A percentile compares a stretch with the other conserved stretches of the same genome.
Conservation (phyloP, 2,329 filamentous ascomycete species). For the Diaporthe sp. region DNA sequence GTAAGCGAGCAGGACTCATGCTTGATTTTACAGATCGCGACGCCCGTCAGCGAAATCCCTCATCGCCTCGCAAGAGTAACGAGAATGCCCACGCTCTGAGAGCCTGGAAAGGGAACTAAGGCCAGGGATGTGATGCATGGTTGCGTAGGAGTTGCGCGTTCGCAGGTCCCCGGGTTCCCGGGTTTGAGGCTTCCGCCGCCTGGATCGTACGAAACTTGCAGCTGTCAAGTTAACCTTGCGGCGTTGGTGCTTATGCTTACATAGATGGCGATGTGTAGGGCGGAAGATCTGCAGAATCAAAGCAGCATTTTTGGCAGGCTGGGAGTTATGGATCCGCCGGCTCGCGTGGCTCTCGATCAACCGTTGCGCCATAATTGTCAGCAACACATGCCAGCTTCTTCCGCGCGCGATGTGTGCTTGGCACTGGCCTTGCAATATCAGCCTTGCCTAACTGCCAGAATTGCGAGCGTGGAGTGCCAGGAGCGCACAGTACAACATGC, state of each 20-base stretch:
- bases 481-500: background rate
- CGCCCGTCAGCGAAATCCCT: background rate
- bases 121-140: conserved; percentile 13
- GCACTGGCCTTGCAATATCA: background rate
- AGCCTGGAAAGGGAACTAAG: background rate
- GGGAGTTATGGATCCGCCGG: background rate
- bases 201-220: background rate
- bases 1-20: background rate
- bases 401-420: background rate
- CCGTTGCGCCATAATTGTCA: background rate
- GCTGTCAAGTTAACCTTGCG: conserved; percentile 2
- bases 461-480: background rate
- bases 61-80: background rate
- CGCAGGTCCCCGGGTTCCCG: background rate
- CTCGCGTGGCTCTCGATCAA: conserved; percentile 5
- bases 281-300: conserved; percentile 6
- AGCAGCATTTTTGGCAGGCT: conserved; percentile 7
- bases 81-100: background rate
- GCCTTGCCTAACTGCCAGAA: conserved; percentile 1
- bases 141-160: conserved; percentile 15
- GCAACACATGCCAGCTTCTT: background rate
- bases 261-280: conserved; percentile 12
- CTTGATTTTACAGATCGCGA: conserved; percentile 17
- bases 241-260: conserved; percentile 21
- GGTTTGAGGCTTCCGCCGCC: background rate